Conservation (phyloP, 2,329 filamentous ascomycete species). For the Phaeosphaeriaceae sp. region DNA sequence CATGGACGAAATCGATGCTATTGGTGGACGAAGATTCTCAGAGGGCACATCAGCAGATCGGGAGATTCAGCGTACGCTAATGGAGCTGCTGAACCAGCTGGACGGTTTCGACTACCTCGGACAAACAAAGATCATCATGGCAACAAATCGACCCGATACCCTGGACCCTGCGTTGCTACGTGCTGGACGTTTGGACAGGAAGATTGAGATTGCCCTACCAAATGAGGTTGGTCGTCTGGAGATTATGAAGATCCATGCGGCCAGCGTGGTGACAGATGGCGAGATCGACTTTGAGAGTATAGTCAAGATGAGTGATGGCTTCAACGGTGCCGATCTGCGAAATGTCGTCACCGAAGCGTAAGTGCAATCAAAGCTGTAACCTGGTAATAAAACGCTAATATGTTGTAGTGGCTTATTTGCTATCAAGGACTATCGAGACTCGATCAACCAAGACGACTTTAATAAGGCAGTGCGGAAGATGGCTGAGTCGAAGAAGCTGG, state of each 20-base stretch:
- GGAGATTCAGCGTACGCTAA: constrained; percentile 96
- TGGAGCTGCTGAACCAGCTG: constrained; percentile 98
- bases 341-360: constrained; percentile 99
- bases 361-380: constrained; percentile 50
- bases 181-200: constrained; percentile 91
- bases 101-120: constrained; percentile 99
- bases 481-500: constrained; percentile 95
- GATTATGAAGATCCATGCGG: constrained; percentile 96
- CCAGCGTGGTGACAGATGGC: constrained; percentile 84
- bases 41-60: constrained; percentile 97
- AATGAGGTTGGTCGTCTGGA: constrained; percentile 96
- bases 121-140: constrained; percentile 99
- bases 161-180: constrained; percentile 91
- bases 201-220: constrained; percentile 96
- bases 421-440: constrained; percentile 97
- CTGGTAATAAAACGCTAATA: constrained; percentile 28
- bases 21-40: constrained; percentile 93
- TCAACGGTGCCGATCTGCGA: constrained; percentile 95
- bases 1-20: constrained; percentile 99
- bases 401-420: constrained; percentile 81
- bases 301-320: constrained; percentile 98
- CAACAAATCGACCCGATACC: constrained; percentile 95
- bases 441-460: constrained; percentile 98
- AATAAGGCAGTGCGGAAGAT: constrained; percentile 99
- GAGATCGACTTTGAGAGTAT: constrained; percentile 99